phyloP scores from a whole-genome alignment of 768 basidiomycete species.

The Panaeolus cyanescens region DNA sequence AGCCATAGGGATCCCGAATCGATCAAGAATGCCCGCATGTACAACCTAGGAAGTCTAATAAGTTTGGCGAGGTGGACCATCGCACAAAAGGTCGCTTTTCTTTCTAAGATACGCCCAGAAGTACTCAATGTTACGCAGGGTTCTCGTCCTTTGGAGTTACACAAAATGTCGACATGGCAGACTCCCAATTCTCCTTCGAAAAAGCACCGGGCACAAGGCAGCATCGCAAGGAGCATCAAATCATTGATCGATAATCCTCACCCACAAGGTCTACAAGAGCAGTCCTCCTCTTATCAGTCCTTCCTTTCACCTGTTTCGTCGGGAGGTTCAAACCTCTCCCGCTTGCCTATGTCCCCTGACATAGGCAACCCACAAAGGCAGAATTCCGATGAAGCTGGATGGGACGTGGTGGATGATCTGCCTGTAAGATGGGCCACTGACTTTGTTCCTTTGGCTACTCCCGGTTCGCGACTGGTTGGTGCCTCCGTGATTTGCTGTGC shows the following conservation, averaged over 20 bases:
- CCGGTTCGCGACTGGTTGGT: slow-evolving; percentile 63
- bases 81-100: slow-evolving; percentile 56
- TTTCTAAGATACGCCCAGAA: background rate
- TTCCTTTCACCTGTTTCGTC: slow-evolving; percentile 29
- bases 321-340: slow-evolving; percentile 10
- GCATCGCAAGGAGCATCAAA: slow-evolving; percentile 65
- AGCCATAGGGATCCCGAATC: slow-evolving; percentile 55
- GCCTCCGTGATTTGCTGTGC: slow-evolving; percentile 66
- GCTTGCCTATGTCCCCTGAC: slow-evolving; percentile 13
- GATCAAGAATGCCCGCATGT: slow-evolving; percentile 71
- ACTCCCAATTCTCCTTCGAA: slow-evolving; percentile 48
- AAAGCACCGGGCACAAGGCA: slow-evolving; percentile 54
- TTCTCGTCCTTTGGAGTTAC: slow-evolving; percentile 61
- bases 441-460: slow-evolving; percentile 73
- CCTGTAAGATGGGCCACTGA: slow-evolving; percentile 88
- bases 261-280: slow-evolving; percentile 18
- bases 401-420: slow-evolving; percentile 76
- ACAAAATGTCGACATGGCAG: slow-evolving; percentile 51
- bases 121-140: slow-evolving; percentile 38
- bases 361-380: slow-evolving; percentile 23
- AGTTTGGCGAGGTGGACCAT: slow-evolving; percentile 77
- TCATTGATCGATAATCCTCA: slow-evolving; percentile 46
- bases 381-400: slow-evolving; percentile 49
- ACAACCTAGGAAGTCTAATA: slow-evolving; percentile 73
- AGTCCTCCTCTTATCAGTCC: slow-evolving; percentile 33